phyloP scores from a whole-genome alignment of 495 filamentous ascomycete species.

The Letharia columbiana region DNA sequence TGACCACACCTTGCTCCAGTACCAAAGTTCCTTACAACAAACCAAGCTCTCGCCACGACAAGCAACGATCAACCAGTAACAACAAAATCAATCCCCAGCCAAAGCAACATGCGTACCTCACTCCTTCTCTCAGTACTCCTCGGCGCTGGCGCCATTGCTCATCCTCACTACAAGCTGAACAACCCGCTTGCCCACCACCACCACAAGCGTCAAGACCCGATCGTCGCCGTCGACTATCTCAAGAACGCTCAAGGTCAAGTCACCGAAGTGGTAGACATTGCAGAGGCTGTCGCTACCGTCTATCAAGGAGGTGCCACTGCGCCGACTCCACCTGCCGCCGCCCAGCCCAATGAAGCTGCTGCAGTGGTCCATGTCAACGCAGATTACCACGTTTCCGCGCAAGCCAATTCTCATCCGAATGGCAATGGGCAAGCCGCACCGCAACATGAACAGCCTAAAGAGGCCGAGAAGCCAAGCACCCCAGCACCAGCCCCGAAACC shows the following conservation, averaged over 20 bases:
- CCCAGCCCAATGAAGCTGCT: background rate
- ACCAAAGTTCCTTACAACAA: background rate
- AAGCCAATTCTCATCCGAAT: background rate
- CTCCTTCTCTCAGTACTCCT: slow-evolving; percentile 19
- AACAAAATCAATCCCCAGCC: slow-evolving; percentile 3
- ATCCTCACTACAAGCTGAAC: slow-evolving; percentile 17
- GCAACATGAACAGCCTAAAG: background rate
- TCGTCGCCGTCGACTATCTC: background rate
- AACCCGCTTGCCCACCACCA: slow-evolving; percentile 19
- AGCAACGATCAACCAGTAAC: background rate
- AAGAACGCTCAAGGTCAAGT: slow-evolving; percentile 10
- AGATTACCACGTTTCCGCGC: background rate
- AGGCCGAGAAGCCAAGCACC: background rate
- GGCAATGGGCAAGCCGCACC: background rate
- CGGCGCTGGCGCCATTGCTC: slow-evolving; percentile 21
- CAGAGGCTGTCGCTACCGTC: slow-evolving; percentile 14
- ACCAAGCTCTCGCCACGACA: background rate
- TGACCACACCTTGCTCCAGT: slow-evolving; percentile 13
- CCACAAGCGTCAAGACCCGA: slow-evolving; percentile 17
- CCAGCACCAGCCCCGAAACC: background rate
- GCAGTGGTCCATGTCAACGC: background rate
- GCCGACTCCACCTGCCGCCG: slow-evolving; percentile 5
- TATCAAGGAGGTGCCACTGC: background rate
- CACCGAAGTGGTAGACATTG: slow-evolving; percentile 8
- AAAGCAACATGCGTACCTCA: slow-evolving; percentile 20